These are phyloP conservation scores for Fusarium foetens DNA, from an alignment of 2,329 filamentous ascomycete genomes.

Conservation along the genomic window DNA sequence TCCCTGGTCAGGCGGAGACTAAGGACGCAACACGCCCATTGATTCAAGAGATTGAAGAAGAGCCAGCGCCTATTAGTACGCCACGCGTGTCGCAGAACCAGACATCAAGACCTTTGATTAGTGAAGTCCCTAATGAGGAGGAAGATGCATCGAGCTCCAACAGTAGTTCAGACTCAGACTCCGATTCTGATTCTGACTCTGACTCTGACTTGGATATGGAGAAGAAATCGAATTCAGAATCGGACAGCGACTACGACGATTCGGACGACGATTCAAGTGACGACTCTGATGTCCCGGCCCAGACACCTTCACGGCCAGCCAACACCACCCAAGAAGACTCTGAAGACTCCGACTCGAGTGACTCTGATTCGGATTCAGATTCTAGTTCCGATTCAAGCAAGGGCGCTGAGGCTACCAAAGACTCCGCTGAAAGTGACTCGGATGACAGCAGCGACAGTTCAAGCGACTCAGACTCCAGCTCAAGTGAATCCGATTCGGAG, in stretches of 20 bases:
- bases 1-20: conserved; percentile 4
- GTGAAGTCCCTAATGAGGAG: conserved; percentile 12
- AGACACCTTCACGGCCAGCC: not conserved
- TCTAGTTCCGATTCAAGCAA: conserved; percentile 6
- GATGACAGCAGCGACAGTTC: conserved; percentile 34
- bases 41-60: conserved; percentile 44
- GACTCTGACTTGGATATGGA: conserved; percentile 50
- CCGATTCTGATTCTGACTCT: conserved; percentile 42
- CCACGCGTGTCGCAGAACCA: not conserved
- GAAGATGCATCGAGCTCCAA: conserved; percentile 31
- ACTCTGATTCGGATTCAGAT: conserved; percentile 4
- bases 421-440: conserved; percentile 21
- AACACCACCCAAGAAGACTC: not conserved
- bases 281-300: not conserved
- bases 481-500: conserved; percentile 44
- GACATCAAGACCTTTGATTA: not conserved
- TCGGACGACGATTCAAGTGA: not conserved
- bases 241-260: conserved; percentile 15
- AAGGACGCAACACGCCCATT: conserved; percentile 40
- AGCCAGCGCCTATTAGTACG: not conserved
- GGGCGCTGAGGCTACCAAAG: not conserved
- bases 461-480: conserved; percentile 33
- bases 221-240: conserved; percentile 50
- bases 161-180: conserved; percentile 45
- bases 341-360: conserved; percentile 20